Conservation (phyloP, 2,329 filamentous ascomycete species). For the Dactylellina sp. region DNA sequence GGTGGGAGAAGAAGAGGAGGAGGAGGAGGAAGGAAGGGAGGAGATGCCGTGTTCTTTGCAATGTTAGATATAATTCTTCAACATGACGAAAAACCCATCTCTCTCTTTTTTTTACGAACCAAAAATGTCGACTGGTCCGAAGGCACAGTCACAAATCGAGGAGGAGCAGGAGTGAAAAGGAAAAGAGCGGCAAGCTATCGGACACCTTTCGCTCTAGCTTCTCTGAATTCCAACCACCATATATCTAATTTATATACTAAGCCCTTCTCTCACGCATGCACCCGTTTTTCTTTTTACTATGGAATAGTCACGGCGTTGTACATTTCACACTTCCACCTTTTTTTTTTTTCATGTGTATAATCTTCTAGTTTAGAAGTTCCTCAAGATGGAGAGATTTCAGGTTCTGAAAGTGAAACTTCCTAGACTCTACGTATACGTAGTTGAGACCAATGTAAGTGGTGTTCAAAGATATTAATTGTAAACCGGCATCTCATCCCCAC, state of each 20-base stretch:
- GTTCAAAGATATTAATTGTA: too few relatives aligned
- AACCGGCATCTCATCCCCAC: not conserved
- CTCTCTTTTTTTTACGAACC: not conserved
- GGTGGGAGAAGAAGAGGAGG: not conserved
- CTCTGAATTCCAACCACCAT: not conserved
- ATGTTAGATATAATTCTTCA: not conserved
- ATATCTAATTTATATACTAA: not conserved
- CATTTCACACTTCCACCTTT: constrained; percentile 2
- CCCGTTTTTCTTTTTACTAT: constrained; percentile 8
- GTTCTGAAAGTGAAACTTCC: not conserved
- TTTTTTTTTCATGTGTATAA: constrained; percentile 39
- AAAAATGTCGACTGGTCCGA: not conserved
- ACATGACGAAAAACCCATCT: too few relatives aligned
- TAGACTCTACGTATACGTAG: too few relatives aligned
- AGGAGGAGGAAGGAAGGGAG: not conserved
- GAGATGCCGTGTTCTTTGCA: not conserved
- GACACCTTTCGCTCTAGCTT: too few relatives aligned
- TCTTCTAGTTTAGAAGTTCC: not conserved
- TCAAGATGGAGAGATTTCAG: not conserved
- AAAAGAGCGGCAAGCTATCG: too few relatives aligned
- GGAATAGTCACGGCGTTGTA: not conserved
- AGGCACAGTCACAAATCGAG: too few relatives aligned
- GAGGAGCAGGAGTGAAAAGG: too few relatives aligned
- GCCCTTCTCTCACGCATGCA: not conserved
- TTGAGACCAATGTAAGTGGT: too few relatives aligned